phyloP scores from a whole-genome alignment of 2,329 filamentous ascomycete species.

The Colletotrichum paranaense region DNA sequence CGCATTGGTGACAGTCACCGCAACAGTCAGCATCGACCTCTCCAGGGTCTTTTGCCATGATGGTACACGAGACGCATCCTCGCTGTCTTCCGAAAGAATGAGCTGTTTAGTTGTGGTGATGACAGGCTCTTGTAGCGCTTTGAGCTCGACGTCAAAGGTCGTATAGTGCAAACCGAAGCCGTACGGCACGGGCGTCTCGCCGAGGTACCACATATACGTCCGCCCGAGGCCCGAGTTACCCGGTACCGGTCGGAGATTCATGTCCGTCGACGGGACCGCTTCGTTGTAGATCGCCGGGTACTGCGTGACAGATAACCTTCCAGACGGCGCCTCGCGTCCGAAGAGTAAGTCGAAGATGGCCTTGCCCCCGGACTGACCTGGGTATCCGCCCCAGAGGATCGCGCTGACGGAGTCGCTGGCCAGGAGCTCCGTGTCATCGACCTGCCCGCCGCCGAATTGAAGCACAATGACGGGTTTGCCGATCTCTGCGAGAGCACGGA shows the following conservation, averaged over 20 bases:
- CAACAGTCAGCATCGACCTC: slow-evolving; percentile 43
- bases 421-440: slow-evolving; percentile 63
- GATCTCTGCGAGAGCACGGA: slow-evolving; percentile 43
- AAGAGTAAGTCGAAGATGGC: slow-evolving; percentile 66
- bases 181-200: slow-evolving; percentile 61
- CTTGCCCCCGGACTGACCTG: slow-evolving; percentile 68
- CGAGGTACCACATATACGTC: slow-evolving; percentile 69
- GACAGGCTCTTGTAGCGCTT: background rate
- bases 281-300: slow-evolving; percentile 64
- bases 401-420: slow-evolving; percentile 59
- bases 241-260: slow-evolving; percentile 57
- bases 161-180: slow-evolving; percentile 70
- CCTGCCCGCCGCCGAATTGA: slow-evolving; percentile 63
- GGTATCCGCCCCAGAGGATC: slow-evolving; percentile 69
- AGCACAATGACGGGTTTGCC: slow-evolving; percentile 63
- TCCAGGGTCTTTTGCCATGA: slow-evolving; percentile 9
- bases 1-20: slow-evolving; percentile 59
- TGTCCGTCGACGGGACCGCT: slow-evolving; percentile 64
- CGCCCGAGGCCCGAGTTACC: slow-evolving; percentile 57
- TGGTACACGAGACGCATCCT: background rate
- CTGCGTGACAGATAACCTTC: slow-evolving; percentile 64
- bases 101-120: background rate
- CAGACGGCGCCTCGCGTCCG: slow-evolving; percentile 62
- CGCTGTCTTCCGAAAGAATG: background rate
- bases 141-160: slow-evolving; percentile 52